Base-by-base conservation (phyloP, 352 stramenopile species). In the Pythium sukuiense region DNA sequence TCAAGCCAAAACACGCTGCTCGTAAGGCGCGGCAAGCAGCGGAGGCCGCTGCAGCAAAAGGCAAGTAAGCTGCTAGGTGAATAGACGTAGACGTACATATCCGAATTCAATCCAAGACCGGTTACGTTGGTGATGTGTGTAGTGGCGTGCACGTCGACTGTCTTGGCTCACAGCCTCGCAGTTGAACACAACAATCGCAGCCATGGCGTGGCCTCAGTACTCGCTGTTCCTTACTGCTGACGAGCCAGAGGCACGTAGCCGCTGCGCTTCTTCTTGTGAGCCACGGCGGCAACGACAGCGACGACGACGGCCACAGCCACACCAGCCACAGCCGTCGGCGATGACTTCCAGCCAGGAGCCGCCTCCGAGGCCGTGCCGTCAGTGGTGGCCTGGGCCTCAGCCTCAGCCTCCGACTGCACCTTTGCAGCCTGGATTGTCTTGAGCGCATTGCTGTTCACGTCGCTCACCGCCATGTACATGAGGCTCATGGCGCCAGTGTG, bases 401-500 rank as follows among this genome's bases (percentile, higher is more conserved):
- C 39, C 32, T 55, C 67, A 12, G 43, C 55, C 16, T 48, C 63
- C 16, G 50, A 37, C n/a, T 57, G 46, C 26, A 56, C 69, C 33
- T 64, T 37, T 9, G 69, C 56, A 32, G 52, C 67, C 16, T 61
- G 27, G 53, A 65, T 46, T 14, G 46, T 55, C 29, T 56, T 20
- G 9, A 48, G 41, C 8, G 63, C 55, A 16, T 55, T 60, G 61
- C 55, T 73, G 30, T 61, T 20, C 0, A 88, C 82, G 61, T 93
- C 83, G 54, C 78, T 81, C 13, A 92, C 70, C 32, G 81, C 85
- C 52, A 93, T 56, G 74, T 92, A 93, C 77, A 89, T 83, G 13
- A 93, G 63, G 55, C 80, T 89, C 85, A 93, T 93, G 6, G 83
- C 85, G 45, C 85, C 85, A 30, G 85, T 90, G 69, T 92, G 85